Evolutionary conservation across 495 filamentous ascomycete species (phyloP), one percentile per base, ranked within the genome.

Genomic region (Tuber magnatum): DNA sequence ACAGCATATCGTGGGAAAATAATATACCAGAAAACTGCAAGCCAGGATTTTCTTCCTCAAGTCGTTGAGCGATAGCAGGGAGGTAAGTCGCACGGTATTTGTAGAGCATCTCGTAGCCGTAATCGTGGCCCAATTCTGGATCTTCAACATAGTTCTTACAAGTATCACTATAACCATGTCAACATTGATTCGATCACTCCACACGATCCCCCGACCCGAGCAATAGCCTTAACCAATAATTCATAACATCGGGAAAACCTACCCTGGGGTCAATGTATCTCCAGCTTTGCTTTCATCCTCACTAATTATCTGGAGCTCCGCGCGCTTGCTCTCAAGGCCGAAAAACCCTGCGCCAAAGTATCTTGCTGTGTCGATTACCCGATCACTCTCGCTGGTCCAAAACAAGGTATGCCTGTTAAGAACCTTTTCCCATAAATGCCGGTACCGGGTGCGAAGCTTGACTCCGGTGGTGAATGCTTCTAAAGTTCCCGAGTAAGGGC

Each of bases 341-440:
- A 89, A 89, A 73, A 89, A 84, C 2, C 89, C 89, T 24, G 85
- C 84, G 1, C 84, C 85, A 79, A 90, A 89, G 80, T 89, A 85
- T 38, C 81, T 84, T 40, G 88, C 89, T 4, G 89, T 89, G 48
- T 89, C 86, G 72, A 89, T 86, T 39, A 90, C 88, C 40, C 88
- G 86, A n/a, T 82, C 76, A 22, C 83, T 87, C 51, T 87, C 87
- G 76, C 87, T 88, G 12, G 89, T 87, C 88, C 88, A 90, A 72
- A 89, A 79, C 9, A 77, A 82, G 8, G 83, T 85, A n/a, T 72
- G 77, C 9, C 71, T 22, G 73, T 39, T 7, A 81, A 73, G 12
- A 86, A 74, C 75, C 42, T 80, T 77, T 56, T 82, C 80, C 79
- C 79, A 81, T 14, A 90, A 84, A 77, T 88, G 81, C 6, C 81